Percentiles rank a stretch among this genome's conserved stretches.
Evolutionary conservation across 2,329 filamentous ascomycete species (phyloP).

Genomic region (Cladophialophora carrionii): DNA sequence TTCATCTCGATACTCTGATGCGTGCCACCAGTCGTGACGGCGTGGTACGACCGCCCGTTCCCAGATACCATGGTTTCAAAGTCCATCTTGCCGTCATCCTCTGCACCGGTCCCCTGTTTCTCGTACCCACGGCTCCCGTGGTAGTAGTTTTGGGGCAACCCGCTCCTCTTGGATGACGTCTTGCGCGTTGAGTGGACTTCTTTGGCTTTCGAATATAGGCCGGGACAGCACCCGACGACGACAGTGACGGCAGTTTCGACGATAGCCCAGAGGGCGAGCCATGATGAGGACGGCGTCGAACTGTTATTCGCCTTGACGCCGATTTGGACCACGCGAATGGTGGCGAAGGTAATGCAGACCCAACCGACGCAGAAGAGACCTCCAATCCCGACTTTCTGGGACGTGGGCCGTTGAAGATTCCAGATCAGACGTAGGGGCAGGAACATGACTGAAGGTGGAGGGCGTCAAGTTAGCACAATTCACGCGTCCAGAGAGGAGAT

Average conservation of each 20-base stretch:
- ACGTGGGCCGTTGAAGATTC: constrained; percentile 10
- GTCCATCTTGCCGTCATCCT: background rate
- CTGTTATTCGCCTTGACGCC: constrained; percentile 10
- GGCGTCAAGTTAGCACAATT: background rate
- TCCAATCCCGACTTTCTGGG: constrained; percentile 13
- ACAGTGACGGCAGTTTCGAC: constrained; percentile 5
- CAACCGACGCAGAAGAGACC: constrained; percentile 15
- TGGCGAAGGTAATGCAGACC: constrained; percentile 15
- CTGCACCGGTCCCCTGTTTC: constrained; percentile 1
- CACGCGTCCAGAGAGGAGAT: background rate
- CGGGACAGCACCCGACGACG: constrained; percentile 15
- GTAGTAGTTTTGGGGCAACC: background rate
- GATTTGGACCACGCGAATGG: constrained; percentile 16
- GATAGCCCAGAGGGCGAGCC: constrained; percentile 13
- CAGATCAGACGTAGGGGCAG: constrained; percentile 15
- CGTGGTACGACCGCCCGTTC: background rate
- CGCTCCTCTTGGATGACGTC: constrained; percentile 9
- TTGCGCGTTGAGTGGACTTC: constrained; percentile 13
- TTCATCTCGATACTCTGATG: constrained; percentile 8
- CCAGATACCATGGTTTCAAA: constrained; percentile 3
- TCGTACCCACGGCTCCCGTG: constrained; percentile 9
- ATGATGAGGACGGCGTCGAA: constrained; percentile 12
- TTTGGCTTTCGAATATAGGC: constrained; percentile 15
- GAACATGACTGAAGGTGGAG: constrained; percentile 9
- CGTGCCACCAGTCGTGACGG: background rate